Base-by-base conservation (phyloP, 805 yeast species). In the Candida dajiaensis region DNA sequence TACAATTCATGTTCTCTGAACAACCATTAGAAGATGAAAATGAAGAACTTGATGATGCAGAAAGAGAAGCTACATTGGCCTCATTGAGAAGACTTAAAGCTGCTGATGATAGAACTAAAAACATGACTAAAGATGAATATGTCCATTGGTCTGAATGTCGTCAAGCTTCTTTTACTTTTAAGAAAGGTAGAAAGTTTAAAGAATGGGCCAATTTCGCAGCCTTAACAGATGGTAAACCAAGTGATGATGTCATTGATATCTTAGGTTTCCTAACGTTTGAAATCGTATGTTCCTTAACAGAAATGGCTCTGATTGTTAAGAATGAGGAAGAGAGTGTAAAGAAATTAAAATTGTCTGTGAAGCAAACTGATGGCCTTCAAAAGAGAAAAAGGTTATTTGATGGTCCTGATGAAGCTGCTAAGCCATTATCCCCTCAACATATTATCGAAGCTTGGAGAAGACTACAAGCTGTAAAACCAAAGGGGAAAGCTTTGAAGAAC, bases 121-220 rank as follows among this genome's bases (percentile, higher is more conserved):
- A 84, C 55, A 94, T 94, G 99, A 94, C 99, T 1, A 85, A 82
- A 60, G 97, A 94, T 58, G 99, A 94, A 62, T 94, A 94, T 59
- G 99, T 90, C 16, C 99, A 94, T 63, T 94, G 98, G 97, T 87
- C 96, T 12, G 99, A 94, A 61, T 94, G 99, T 67, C 78, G 99
- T 51, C 99, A 94, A 65, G 98, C 98, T 1, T 83, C 95, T 49
- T 94, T 94, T 64, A 94, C 99, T 1, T 94, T 89, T 59, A 76
- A 97, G 55, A 94, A 94, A 63, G 85, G 86, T n/a, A 89, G 89
- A 63, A 71, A 97, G 59, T 94, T 94, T 63, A 77, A 92, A 59
- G 99, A 94, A 58, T 94, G 99, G 99, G 92, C 96, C 16, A 95
- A 94, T 12, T 78, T 92, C 39, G 68, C 88, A 0, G 83, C 80